phyloP scores from a whole-genome alignment of 257 asterid genomes.

The Gardenia jasminoides region DNA sequence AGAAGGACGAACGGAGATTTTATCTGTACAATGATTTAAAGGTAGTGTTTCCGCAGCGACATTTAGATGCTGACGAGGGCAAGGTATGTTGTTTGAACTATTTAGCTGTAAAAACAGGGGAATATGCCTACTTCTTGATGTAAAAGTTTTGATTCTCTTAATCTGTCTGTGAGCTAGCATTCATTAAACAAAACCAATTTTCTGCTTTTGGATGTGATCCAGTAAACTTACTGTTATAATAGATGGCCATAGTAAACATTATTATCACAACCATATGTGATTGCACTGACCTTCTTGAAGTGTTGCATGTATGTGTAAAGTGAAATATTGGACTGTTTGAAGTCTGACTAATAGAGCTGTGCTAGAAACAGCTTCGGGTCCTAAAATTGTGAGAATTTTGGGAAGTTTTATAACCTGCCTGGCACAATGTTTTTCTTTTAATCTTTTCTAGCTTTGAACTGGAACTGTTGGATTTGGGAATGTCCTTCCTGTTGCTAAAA shows the following conservation, averaged over 20 bases:
- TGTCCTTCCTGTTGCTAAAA: neutral
- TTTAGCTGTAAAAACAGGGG: neutral
- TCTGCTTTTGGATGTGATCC: neutral
- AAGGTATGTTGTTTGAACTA: constrained; percentile 39
- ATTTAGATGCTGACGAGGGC: constrained; percentile 75
- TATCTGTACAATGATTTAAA: constrained; percentile 61
- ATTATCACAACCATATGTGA: neutral
- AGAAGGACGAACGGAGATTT: constrained; percentile 42
- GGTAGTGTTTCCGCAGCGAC: constrained; percentile 81
- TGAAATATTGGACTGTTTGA: neutral
- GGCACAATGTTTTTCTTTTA: neutral
- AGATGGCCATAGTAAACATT: neutral
- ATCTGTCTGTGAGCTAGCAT: neutral
- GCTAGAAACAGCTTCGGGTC: neutral
- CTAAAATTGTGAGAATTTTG: neutral
- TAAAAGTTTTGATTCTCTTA: neutral
- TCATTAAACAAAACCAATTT: neutral
- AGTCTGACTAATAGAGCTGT: neutral
- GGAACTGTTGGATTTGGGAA: neutral
- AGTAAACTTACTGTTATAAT: neutral
- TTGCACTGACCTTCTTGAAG: neutral
- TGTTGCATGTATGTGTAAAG: neutral
- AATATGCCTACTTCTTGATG: neutral
- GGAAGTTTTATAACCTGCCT: neutral
- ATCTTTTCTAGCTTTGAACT: neutral